Evolutionary conservation across 1,284 basidiomycete species (phyloP).

Genomic region (Trichosporon inkin): DNA sequence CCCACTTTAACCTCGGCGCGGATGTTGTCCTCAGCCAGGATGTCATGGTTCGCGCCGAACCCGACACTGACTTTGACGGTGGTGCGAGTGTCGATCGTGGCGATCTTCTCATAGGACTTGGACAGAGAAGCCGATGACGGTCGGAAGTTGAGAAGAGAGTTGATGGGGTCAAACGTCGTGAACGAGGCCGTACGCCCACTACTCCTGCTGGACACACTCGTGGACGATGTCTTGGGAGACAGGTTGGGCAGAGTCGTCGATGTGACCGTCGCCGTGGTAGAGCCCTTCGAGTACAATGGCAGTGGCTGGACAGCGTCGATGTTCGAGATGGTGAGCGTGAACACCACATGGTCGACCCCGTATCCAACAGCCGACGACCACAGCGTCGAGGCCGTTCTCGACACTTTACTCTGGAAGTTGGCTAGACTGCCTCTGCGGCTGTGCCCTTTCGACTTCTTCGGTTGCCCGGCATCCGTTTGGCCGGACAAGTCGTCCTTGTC

Average conservation of each 20-base stretch:
- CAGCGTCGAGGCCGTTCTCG: constrained; percentile 28
- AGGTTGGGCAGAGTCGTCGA: constrained; percentile 10
- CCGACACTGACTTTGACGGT: constrained; percentile 26
- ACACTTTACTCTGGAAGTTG: constrained; percentile 17
- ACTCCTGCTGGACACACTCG: neutral
- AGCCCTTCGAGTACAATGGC: neutral
- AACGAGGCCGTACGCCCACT: neutral
- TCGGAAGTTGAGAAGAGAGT: constrained; percentile 7
- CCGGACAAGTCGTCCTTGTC: neutral
- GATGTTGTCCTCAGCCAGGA: constrained; percentile 41
- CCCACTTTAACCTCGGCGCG: constrained; percentile 27
- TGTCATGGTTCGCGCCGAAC: constrained; percentile 38
- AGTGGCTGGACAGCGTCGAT: constrained; percentile 32
- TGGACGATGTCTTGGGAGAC: neutral
- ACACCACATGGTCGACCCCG: constrained; percentile 34
- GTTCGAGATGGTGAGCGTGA: constrained; percentile 27
- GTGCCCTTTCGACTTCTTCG: neutral
- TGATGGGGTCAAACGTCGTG: constrained; percentile 7
- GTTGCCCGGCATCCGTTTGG: neutral
- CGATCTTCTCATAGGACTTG: constrained; percentile 24
- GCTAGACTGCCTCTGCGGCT: neutral
- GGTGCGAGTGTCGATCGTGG: constrained; percentile 27
- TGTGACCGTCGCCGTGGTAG: neutral
- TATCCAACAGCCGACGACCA: constrained; percentile 40
- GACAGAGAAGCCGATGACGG: constrained; percentile 1